Conservation (phyloP, 2,329 filamentous ascomycete species). For the Stromatinia cepivora region DNA sequence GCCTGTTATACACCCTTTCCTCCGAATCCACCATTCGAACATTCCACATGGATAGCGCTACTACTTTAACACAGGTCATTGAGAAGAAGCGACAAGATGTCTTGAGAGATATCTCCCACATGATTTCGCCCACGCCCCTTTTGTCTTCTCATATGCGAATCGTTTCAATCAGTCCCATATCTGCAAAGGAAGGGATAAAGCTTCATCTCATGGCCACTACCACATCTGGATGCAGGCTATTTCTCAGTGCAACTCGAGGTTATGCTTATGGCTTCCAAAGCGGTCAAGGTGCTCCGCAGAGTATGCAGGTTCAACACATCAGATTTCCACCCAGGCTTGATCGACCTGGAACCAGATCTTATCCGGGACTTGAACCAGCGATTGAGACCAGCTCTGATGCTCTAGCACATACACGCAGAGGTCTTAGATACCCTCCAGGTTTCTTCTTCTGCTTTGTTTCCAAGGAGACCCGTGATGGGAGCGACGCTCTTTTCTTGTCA, state of each 20-base stretch:
- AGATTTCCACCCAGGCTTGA: slow-evolving; percentile 74
- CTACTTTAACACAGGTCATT: slow-evolving; percentile 63
- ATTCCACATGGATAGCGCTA: slow-evolving; percentile 75
- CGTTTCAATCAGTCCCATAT: slow-evolving; percentile 82
- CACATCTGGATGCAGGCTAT: slow-evolving; percentile 85
- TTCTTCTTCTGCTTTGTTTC: slow-evolving; percentile 86
- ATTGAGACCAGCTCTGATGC: slow-evolving; percentile 47
- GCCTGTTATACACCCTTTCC: slow-evolving; percentile 88
- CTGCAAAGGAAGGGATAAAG: slow-evolving; percentile 74
- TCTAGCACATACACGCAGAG: slow-evolving; percentile 52
- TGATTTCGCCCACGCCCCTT: slow-evolving; percentile 72
- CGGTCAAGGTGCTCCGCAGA: slow-evolving; percentile 69
- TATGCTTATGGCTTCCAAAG: slow-evolving; percentile 66
- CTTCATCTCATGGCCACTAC: slow-evolving; percentile 90
- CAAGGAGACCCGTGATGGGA: slow-evolving; percentile 57
- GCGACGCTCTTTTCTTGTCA: slow-evolving; percentile 76
- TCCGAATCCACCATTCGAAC: slow-evolving; percentile 85
- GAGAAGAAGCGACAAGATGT: slow-evolving; percentile 61
- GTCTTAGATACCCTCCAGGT: slow-evolving; percentile 74
- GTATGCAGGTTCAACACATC: slow-evolving; percentile 97
- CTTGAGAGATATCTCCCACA: slow-evolving; percentile 77
- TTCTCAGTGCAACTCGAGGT: slow-evolving; percentile 79
- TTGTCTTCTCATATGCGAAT: slow-evolving; percentile 71
- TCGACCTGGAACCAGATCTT: slow-evolving; percentile 36
- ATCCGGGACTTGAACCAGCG: slow-evolving; percentile 30